Base-by-base conservation (phyloP, 2,329 filamentous ascomycete genomes). In the Cladorrhinum sp. region DNA sequence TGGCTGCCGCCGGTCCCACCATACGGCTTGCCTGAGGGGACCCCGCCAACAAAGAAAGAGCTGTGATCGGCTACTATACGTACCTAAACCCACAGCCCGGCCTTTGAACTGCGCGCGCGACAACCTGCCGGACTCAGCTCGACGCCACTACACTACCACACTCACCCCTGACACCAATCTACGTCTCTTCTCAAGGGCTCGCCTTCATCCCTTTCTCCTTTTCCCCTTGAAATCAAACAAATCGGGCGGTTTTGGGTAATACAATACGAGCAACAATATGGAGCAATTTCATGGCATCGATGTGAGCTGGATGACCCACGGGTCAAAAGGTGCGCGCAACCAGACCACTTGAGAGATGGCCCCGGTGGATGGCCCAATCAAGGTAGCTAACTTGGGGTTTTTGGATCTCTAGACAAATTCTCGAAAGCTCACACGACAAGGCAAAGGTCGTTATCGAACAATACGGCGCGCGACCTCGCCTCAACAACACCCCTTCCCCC, bases 291-390 rank as follows among this genome's bases (percentile, higher is more conserved):
- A 92, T 74, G 88, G 88, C 67, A 85, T 96, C 71, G 92, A 96
- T 76, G 91, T 96, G 71, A 92, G 89, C 76, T 96, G 92, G 92
- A 89, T 96, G 80, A 83, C 83, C 68, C 90, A 95, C 76, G 89
- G 90, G 72, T 86, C 87, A 65, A 92, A 90, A 88, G 91, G 92
- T 91, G 81, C 76, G 41, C 41, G 82, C 76, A 60, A 53, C 53
- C 52, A 57, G 32, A 16, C 32, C 16, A 13, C 32, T 12, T 36
- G 32, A 36, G 32, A 36, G 32, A 36, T 36, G 16, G 16, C 20
- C 18, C n/a, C n/a, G 18, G 4, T 45, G 16, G 4, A 8, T 4
- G 41, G 41, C 16, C 20, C 18, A 22, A 45, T 18, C 41, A 22
- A n/a, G n/a, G n/a, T 45, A 4, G 41, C 41, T 45, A 45, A 45